Evolutionary conservation across 371 early-diverging fungal genomes (phyloP).

Genomic region (Parasitella parasitica): DNA sequence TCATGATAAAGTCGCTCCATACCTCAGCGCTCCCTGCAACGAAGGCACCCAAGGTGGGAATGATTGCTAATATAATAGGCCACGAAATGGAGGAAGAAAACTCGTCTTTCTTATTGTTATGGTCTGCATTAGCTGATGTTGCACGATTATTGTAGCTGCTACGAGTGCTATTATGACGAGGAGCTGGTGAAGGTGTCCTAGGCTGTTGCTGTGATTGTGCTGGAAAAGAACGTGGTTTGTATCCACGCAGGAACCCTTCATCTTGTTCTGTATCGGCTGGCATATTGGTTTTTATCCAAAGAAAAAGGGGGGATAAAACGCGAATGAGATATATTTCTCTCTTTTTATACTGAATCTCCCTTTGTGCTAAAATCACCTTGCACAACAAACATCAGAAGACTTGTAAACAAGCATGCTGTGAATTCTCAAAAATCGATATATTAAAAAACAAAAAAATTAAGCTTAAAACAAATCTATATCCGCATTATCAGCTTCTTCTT

Average conservation of each 20-base stretch:
- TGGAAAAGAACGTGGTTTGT: not conserved
- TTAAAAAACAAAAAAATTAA: not conserved
- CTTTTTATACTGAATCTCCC: not conserved
- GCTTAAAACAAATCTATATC: not conserved
- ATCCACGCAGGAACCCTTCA: not conserved
- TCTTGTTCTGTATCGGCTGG: not conserved
- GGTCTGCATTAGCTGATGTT: not conserved
- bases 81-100: conserved; percentile 45
- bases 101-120: conserved; percentile 1
- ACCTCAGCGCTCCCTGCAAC: conserved; percentile 64
- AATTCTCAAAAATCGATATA: conserved; percentile 1
- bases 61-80: conserved; percentile 65
- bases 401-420: not conserved
- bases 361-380: not conserved
- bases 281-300: not conserved
- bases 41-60: conserved; percentile 66
- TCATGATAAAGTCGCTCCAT: conserved; percentile 67
- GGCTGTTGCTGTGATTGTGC: not conserved
- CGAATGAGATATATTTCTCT: not conserved
- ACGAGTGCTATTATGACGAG: not conserved
- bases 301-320: not conserved
- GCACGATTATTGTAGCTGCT: not conserved
- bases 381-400: conserved; percentile 5
- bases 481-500: not conserved
- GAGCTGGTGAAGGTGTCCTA: not conserved